Evolutionary conservation across 148 eudicot genomes (phyloP).

Genomic region (Chenopodium quinoa): DNA sequence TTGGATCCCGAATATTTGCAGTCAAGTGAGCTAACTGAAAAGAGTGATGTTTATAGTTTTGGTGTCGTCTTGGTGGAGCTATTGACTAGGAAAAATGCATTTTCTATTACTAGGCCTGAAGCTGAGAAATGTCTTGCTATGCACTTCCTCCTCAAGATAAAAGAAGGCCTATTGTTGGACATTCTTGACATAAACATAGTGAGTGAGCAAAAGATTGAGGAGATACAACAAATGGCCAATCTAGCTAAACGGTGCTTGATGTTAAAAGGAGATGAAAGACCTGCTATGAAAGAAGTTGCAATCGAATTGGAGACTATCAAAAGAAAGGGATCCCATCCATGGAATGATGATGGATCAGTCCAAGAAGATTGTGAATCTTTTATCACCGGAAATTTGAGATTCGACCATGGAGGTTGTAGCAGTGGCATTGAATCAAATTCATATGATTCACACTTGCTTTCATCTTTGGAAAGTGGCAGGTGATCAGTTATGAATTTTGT

Average conservation of each 20-base stretch:
- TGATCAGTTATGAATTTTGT: neutral
- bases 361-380: neutral
- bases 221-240: neutral
- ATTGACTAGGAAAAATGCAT: slow-evolving; percentile 4
- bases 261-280: neutral
- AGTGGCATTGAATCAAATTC: neutral
- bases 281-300: no score
- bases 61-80: slow-evolving; percentile 3
- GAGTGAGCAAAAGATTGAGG: neutral
- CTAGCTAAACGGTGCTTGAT: neutral
- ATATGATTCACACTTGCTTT: neutral
- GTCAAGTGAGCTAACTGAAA: slow-evolving; percentile 11
- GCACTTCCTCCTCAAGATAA: neutral
- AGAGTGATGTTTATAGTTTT: slow-evolving; percentile 10
- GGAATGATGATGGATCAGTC: no score
- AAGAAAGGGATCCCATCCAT: no score
- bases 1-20: slow-evolving; percentile 19
- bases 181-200: neutral
- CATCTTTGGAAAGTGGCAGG: neutral
- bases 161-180: neutral
- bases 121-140: neutral
- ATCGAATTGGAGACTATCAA: no score
- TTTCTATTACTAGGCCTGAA: neutral
- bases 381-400: neutral
- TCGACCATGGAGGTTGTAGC: neutral